Base-by-base conservation (phyloP, 73 alveolate species). In the Blepharisma japonicum region DNA sequence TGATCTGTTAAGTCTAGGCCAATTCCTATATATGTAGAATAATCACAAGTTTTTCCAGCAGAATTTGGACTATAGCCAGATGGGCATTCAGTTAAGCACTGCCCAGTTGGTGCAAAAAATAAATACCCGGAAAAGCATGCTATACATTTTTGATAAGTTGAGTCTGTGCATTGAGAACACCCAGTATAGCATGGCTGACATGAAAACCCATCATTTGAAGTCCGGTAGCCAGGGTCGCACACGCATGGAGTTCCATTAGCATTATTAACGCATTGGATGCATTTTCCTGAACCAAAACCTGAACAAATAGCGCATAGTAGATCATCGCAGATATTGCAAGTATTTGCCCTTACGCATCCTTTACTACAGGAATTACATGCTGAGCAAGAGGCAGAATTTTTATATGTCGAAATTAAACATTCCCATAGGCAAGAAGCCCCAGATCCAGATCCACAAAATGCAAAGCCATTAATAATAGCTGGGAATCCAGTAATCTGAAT, bases 121-220 rank as follows among this genome's bases (percentile, higher is more conserved):
- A 1, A 32, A 32, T 32, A 32, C 42, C 42, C 42, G 0, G 42
- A 32, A 32, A 32, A 32, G 42, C 42, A 32, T 32, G 42, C 42
- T 32, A 3, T 32, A 3, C 42, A 32, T 32, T 32, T 32, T 32
- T 32, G 42, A 32, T 32, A 32, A 32, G 42, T 32, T 32, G 3
- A 32, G 42, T 3, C 42, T 61, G 74, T 25, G 48, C 74, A 61
- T 8, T 18, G 39, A 9, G 74, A 18, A 5, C 74, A 61, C 2
- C 74, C 74, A 14, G 74, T 9, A 61, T 61, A 61, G 47, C 74
- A 61, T 25, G 11, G 14, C 23, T n/a, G 23, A 5, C 74, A 61
- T 8, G 47, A 8, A 8, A 14, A n/a, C 0, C 23, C 74, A 9
- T 14, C 74, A 18, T 61, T 39, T n/a, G 14, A 61, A n/a, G 47